A percentile compares a stretch with the other conserved stretches of the same genome.
Conservation (phyloP, 2,329 filamentous ascomycete species). For the Verticillium isaacii region DNA sequence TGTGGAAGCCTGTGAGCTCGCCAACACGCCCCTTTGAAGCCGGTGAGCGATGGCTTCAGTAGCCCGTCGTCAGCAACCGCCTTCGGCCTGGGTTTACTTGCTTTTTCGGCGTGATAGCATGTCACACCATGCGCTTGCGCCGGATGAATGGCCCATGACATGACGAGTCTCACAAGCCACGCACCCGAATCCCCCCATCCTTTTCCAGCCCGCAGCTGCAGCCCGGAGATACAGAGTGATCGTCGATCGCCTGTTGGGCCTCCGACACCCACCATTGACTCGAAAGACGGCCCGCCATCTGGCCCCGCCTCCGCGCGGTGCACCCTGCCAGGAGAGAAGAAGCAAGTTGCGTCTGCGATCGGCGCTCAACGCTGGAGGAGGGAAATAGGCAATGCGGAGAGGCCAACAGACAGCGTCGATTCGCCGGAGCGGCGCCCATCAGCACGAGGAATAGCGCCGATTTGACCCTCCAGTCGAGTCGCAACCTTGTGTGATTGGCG, state of each 20-base stretch:
- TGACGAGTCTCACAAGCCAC: background rate
- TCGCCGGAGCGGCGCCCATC: slow-evolving; percentile 1
- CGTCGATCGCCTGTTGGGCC: background rate
- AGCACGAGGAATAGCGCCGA: slow-evolving; percentile 9
- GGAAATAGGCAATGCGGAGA: slow-evolving; percentile 4
- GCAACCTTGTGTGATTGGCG: background rate
- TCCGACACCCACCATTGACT: background rate
- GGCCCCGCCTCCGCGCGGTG: background rate
- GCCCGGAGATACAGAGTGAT: background rate
- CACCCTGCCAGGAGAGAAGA: background rate
- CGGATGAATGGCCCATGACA: background rate
- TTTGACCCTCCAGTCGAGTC: slow-evolving; percentile 3
- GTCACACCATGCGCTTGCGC: background rate
- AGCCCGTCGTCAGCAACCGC: background rate
- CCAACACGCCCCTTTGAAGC: background rate
- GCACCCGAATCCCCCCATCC: background rate
- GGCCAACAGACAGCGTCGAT: background rate
- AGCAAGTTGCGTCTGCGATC: slow-evolving; percentile 6
- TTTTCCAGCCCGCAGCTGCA: background rate
- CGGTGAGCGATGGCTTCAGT: background rate
- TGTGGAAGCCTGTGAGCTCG: background rate
- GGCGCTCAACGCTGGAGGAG: background rate
- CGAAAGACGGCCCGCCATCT: background rate
- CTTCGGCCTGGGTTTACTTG: background rate
- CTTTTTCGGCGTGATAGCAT: background rate